Percentiles rank a stretch among this genome's conserved stretches.
Conservation (phyloP, 139 green algal genomes). For the Picochlorum sp. region DNA sequence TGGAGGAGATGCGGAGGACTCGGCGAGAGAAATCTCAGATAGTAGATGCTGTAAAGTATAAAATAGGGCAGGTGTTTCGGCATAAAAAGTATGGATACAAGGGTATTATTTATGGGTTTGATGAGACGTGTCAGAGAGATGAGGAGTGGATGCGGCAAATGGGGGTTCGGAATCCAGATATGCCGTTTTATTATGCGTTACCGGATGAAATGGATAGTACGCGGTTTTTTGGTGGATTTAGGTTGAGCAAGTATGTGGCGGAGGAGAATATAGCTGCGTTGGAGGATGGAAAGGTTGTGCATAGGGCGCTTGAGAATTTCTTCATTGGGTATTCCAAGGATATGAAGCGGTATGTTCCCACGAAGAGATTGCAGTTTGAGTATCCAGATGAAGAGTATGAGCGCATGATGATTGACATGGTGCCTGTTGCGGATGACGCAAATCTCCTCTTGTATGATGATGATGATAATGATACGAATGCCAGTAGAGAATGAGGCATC, state of each 20-base stretch:
- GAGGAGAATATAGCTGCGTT: constrained; percentile 31
- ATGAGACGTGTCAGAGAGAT: constrained; percentile 19
- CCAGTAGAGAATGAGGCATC: not conserved
- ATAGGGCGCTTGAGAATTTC: constrained; percentile 19
- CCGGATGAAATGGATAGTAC: constrained; percentile 22
- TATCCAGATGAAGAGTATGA: constrained; percentile 16
- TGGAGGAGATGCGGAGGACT: constrained; percentile 9
- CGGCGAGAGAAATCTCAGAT: constrained; percentile 5
- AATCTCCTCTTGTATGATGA: constrained; percentile 16
- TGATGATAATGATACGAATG: not conserved
- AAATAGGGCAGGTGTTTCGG: constrained; percentile 20
- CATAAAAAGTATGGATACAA: constrained; percentile 27
- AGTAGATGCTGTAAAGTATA: constrained; percentile 7
- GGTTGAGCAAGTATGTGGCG: constrained; percentile 23
- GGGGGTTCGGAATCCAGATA: constrained; percentile 4
- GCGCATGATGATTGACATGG: not conserved
- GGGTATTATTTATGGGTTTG: constrained; percentile 23
- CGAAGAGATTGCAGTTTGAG: constrained; percentile 17
- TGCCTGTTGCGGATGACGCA: constrained; percentile 8
- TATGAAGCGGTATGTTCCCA: constrained; percentile 22
- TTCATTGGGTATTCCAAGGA: constrained; percentile 16
- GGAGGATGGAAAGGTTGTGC: constrained; percentile 6
- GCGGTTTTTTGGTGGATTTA: constrained; percentile 21
- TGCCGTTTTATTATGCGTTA: constrained; percentile 20
- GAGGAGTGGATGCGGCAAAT: constrained; percentile 15